Percentiles rank a stretch among this genome's conserved stretches.
Evolutionary conservation across 768 basidiomycete genomes (phyloP).

Genomic region (Gloeostereum incarnatum): DNA sequence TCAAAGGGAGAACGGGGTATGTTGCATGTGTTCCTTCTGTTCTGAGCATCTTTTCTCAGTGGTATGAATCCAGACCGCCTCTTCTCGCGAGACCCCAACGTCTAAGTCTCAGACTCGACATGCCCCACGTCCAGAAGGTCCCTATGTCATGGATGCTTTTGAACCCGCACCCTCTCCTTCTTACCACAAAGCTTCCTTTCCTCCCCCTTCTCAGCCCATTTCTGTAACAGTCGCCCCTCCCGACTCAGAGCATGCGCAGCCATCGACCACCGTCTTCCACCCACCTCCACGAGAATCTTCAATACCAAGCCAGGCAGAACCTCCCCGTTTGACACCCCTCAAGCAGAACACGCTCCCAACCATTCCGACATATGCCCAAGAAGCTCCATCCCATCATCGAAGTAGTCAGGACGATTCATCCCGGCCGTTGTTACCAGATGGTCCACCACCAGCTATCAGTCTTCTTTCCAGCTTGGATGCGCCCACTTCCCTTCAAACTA

Average conservation of each 20-base stretch:
- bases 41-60: too few relatives aligned
- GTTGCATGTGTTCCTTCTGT: too few relatives aligned
- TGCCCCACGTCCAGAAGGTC: conserved; percentile 11
- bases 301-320: conserved; percentile 7
- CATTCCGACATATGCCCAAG: not conserved
- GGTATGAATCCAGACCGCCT: too few relatives aligned
- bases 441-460: conserved; percentile 8
- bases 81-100: too few relatives aligned
- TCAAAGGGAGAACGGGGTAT: conserved; percentile 31
- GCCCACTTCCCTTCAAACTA: conserved; percentile 27
- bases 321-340: conserved; percentile 10
- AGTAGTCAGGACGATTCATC: conserved; percentile 36
- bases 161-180: conserved; percentile 13
- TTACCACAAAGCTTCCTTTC: conserved; percentile 11
- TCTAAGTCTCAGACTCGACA: conserved; percentile 7
- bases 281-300: conserved; percentile 11
- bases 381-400: conserved; percentile 15
- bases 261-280: conserved; percentile 13
- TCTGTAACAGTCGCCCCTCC: conserved; percentile 36
- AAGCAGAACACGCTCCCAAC: conserved; percentile 32
- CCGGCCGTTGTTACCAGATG: conserved; percentile 28
- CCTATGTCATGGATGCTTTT: conserved; percentile 28
- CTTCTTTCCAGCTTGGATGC: conserved; percentile 14
- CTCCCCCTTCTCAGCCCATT: conserved; percentile 22
- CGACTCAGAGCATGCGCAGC: conserved; percentile 9